Percentiles rank a stretch among this genome's conserved stretches.
These are phyloP conservation scores for Pleomassaria siparia DNA, from an alignment of 2,329 filamentous ascomycete genomes.

Conservation along the genomic window DNA sequence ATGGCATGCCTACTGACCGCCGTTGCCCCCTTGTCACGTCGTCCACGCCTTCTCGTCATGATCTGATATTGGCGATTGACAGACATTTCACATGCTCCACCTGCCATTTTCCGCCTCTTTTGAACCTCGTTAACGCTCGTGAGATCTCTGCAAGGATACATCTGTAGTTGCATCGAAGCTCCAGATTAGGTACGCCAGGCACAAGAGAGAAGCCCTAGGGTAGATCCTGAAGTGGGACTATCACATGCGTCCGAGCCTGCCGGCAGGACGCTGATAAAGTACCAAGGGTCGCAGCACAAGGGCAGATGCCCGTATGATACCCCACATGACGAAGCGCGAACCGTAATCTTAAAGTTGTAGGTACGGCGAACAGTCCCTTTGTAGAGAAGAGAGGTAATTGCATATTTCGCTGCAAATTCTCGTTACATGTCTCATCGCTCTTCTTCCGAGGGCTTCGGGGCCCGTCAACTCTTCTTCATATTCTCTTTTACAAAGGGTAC, in stretches of 20 bases:
- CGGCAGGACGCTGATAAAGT: background rate
- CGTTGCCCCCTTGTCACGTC: background rate
- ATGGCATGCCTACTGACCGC: background rate
- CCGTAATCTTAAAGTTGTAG: no score
- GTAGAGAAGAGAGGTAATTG: no score
- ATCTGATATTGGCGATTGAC: background rate
- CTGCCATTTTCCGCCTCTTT: background rate
- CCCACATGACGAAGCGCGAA: no score
- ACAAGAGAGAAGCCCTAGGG: background rate
- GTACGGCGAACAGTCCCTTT: no score
- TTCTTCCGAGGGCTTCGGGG: no score
- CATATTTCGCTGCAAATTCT: no score
- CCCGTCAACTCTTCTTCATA: no score
- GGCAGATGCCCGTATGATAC: background rate
- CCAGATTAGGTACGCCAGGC: background rate
- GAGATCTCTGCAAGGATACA: background rate
- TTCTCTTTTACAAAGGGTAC: no score
- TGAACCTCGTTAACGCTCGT: background rate
- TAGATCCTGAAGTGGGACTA: background rate
- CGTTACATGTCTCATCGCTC: no score
- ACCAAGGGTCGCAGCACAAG: background rate
- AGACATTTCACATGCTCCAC: constrained; percentile 1
- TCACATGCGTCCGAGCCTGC: background rate
- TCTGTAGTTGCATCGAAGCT: background rate
- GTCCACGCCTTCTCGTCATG: background rate